These are phyloP conservation scores for Penicillium robsamsonii DNA, from an alignment of 495 filamentous ascomycete genomes.

Conservation along the genomic window DNA sequence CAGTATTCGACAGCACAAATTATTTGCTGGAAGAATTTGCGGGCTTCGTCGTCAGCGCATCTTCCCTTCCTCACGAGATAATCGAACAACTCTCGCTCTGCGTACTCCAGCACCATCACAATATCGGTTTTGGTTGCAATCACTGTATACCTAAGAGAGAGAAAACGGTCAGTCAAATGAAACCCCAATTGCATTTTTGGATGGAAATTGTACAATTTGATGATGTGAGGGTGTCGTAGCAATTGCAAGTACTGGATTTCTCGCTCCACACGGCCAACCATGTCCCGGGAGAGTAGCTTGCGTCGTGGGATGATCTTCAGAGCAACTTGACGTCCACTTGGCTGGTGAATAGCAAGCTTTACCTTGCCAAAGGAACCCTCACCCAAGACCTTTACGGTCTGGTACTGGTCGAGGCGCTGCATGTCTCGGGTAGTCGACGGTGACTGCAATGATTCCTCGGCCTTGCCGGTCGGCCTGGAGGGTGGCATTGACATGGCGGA, in stretches of 20 bases:
- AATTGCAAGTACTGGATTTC: constrained; percentile 98
- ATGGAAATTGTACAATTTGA: constrained; percentile 76
- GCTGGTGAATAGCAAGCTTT: constrained; percentile 88
- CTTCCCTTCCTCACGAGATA: constrained; percentile 90
- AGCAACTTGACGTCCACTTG: constrained; percentile 89
- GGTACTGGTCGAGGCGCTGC: constrained; percentile 86
- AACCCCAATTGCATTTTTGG: not conserved
- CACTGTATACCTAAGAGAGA: constrained; percentile 74
- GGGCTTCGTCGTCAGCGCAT: constrained; percentile 83
- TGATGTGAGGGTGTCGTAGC: constrained; percentile 95
- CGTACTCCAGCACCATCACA: constrained; percentile 98
- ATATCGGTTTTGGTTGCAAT: constrained; percentile 92
- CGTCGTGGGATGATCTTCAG: constrained; percentile 95
- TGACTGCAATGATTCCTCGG: constrained; percentile 37
- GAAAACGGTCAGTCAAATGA: constrained; percentile 12
- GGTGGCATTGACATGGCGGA: constrained; percentile 49
- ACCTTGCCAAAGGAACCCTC: constrained; percentile 99
- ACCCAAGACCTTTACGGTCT: constrained; percentile 83
- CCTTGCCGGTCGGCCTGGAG: constrained; percentile 37
- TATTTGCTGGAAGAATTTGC: constrained; percentile 98
- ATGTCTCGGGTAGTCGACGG: constrained; percentile 54
- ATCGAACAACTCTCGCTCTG: constrained; percentile 94
- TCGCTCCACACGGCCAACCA: constrained; percentile 94
- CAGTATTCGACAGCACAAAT: constrained; percentile 99
- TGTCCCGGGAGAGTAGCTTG: constrained; percentile 92